Evolutionary conservation across 2,329 filamentous ascomycete species (phyloP).

Genomic region (Sporothrix inflata): DNA sequence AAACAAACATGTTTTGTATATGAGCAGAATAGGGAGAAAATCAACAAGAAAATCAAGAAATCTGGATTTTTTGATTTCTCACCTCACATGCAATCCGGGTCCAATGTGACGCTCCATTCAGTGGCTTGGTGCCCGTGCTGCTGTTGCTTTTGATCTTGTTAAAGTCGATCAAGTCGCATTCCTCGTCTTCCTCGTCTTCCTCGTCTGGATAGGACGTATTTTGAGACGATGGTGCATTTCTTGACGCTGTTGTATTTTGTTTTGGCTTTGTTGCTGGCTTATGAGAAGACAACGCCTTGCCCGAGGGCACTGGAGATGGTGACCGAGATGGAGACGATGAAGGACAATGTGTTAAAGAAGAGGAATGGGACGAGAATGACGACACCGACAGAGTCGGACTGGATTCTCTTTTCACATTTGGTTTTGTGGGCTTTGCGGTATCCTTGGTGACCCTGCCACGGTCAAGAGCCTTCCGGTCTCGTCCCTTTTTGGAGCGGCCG

Average conservation of each 20-base stretch:
- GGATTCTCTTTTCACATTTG: neutral
- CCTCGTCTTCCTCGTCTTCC: constrained; percentile 12
- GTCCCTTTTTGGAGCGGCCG: neutral
- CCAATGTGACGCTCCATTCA: constrained; percentile 34
- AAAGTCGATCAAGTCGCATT: neutral
- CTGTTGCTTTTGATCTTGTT: neutral
- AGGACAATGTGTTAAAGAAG: neutral
- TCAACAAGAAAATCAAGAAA: neutral
- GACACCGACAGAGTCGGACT: neutral
- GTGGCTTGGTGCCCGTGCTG: neutral
- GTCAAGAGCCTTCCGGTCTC: neutral
- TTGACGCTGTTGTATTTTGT: neutral
- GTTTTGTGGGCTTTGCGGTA: neutral
- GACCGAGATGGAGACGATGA: neutral
- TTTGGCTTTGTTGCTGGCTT: neutral
- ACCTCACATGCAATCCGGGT: constrained; percentile 33
- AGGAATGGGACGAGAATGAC: neutral
- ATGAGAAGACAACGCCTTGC: neutral
- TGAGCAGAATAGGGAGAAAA: neutral
- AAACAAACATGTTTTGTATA: neutral
- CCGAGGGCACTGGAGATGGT: neutral
- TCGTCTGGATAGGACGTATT: neutral
- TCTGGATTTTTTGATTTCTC: constrained; percentile 6
- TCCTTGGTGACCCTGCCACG: neutral
- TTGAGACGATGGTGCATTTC: neutral